Base-by-base conservation (phyloP, 441 rosid genomes). In the Mallotus repandus region DNA sequence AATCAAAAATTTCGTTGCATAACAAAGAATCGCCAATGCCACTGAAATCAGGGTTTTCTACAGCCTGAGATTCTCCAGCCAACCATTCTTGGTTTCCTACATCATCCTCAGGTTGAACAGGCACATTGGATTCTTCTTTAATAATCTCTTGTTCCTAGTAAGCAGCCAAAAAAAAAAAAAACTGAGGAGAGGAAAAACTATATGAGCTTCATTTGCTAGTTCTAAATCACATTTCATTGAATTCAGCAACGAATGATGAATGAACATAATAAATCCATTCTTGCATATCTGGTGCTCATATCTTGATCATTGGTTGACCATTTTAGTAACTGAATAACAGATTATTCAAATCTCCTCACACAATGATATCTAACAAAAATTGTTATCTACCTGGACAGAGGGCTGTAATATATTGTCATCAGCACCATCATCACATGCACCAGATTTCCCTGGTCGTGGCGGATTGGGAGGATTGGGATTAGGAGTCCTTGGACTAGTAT, bases 31-130 rank as follows among this genome's bases (percentile, higher is more conserved):
- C 78, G 58, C 89, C 89, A 41, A 83, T 68, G 59, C 75, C 62
- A 76, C 74, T 62, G 16, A 87, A 73, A 72, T 70, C 86, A 61
- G 70, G 13, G 12, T 81, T 68, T 1, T 89, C 96, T 35, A 72
- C 81, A 59, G 78, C 85, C 84, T 88, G 86, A 81, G 92, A 90
- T 88, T 87, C 94, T 13, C 91, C 91, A 4, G 87, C 91, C 70
- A 89, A 80, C 88, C 91, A 88, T 58, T 66, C 19, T 16, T 63
- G 58, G 43, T 63, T 72, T 52, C 35, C 82, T 63, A 63, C 52
- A 66, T 74, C 71, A 25, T 80, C 85, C 56, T 70, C 88, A 2
- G 63, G 70, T 63, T 32, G 77, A 69, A 49, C 53, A 62, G 68
- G 73, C 29, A 15, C 80, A 59, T 63, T 13, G 8, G 73, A 68